A percentile compares a stretch with the other conserved stretches of the same genome.
Conservation (phyloP, 176 grass and related monocot genomes). For the Juncus inflexus region DNA sequence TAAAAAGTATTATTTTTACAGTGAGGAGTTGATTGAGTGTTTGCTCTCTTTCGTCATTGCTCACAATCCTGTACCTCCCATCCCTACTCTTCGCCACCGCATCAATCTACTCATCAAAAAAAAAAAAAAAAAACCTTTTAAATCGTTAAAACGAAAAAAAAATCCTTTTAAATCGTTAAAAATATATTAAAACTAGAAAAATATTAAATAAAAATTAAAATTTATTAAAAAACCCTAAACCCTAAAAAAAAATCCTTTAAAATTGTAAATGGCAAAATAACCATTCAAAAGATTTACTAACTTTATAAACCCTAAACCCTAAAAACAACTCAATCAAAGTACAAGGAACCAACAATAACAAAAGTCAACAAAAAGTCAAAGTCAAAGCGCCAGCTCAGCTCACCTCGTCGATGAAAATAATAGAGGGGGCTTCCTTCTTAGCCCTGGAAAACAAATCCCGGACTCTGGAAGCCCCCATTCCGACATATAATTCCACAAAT, state of each 20-base stretch:
- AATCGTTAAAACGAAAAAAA: not conserved
- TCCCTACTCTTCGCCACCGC: constrained; percentile 99
- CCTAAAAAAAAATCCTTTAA: too few species aligned
- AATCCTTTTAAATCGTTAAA: not conserved
- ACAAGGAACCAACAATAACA: too few species aligned
- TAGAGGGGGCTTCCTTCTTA: constrained; percentile 88
- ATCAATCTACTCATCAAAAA: constrained; percentile 62
- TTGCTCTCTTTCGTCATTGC: constrained; percentile 97
- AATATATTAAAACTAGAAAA: not conserved
- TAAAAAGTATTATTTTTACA: too few species aligned
- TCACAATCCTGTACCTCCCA: constrained; percentile 80
- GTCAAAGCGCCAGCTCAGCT: constrained; percentile 18
- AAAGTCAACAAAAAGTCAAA: too few species aligned
- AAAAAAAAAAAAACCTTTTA: not conserved
- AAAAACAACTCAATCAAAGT: too few species aligned
- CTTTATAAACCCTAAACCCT: not conserved
- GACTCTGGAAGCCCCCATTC: constrained; percentile 95
- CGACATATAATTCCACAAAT: constrained; percentile 98
- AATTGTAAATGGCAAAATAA: too few species aligned
- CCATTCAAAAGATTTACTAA: too few species aligned
- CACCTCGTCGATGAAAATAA: constrained; percentile 99
- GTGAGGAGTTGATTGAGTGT: constrained; percentile 97
- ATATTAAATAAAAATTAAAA: constrained; percentile 24
- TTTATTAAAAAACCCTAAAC: constrained; percentile 5
- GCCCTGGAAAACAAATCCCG: constrained; percentile 97